phyloP scores from a whole-genome alignment of 139 green algal genomes.

The Axilococcus clingmanii region DNA sequence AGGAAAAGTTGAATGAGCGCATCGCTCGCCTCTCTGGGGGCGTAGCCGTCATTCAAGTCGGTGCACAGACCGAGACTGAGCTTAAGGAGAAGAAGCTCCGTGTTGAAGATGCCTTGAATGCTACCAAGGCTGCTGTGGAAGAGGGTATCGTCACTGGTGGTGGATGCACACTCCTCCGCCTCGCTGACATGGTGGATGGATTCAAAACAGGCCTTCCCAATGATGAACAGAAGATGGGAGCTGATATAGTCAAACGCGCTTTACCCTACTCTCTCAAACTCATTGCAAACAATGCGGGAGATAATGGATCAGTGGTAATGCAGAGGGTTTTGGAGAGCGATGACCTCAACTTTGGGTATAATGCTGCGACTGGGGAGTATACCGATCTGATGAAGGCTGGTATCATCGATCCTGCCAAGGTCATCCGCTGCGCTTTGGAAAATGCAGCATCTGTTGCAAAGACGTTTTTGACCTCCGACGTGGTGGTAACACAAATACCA shows the following conservation, averaged over 20 bases:
- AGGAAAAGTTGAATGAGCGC: slow-evolving; percentile 99
- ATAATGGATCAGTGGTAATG: slow-evolving; percentile 94
- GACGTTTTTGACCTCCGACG: slow-evolving; percentile 94
- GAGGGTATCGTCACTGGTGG: slow-evolving; percentile 98
- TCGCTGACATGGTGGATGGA: slow-evolving; percentile 65
- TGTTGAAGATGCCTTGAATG: slow-evolving; percentile 98
- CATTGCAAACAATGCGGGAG: slow-evolving; percentile 93
- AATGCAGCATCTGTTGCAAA: slow-evolving; percentile 92
- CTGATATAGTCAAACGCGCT: slow-evolving; percentile 93
- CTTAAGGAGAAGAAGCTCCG: slow-evolving; percentile 99
- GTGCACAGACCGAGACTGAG: slow-evolving; percentile 98
- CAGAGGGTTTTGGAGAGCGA: slow-evolving; percentile 88
- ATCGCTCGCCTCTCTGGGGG: slow-evolving; percentile 91
- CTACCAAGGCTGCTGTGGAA: slow-evolving; percentile 98
- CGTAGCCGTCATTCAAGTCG: slow-evolving; percentile 98
- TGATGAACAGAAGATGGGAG: slow-evolving; percentile 91
- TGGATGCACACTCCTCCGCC: slow-evolving; percentile 93
- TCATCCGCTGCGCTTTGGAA: slow-evolving; percentile 89
- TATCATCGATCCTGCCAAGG: slow-evolving; percentile 99
- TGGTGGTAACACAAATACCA: slow-evolving; percentile 83
- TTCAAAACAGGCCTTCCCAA: slow-evolving; percentile 75
- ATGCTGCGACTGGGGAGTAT: slow-evolving; percentile 80
- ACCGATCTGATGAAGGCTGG: slow-evolving; percentile 90
- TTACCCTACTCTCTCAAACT: slow-evolving; percentile 88
- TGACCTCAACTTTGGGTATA: slow-evolving; percentile 97